Evolutionary conservation across 169 alveolate genomes (phyloP).

Genomic region (Eimeria necatrix): DNA sequence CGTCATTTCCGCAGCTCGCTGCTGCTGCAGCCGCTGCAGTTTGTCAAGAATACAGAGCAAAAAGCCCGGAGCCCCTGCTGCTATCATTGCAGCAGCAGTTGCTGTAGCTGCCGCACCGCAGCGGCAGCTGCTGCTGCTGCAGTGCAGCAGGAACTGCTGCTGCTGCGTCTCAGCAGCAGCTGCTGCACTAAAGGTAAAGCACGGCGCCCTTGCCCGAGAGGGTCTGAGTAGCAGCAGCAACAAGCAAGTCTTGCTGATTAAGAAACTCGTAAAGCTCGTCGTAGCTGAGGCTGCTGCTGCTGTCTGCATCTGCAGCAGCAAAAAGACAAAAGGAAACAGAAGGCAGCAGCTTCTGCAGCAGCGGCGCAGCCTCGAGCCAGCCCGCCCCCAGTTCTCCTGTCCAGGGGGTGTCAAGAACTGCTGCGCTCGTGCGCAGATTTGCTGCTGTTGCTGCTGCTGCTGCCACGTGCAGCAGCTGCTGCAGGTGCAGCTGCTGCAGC

Average conservation of each 20-base stretch:
- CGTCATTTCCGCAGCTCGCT: background rate
- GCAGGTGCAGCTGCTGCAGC: conserved; percentile 69
- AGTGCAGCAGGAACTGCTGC: background rate
- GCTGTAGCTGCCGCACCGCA: background rate
- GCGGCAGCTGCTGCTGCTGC: background rate
- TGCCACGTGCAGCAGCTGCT: conserved; percentile 19
- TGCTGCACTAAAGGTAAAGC: conserved; percentile 8
- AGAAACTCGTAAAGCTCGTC: background rate
- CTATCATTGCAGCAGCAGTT: background rate
- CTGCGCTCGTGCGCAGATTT: background rate
- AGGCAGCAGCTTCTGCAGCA: conserved; percentile 40
- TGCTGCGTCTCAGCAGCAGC: background rate
- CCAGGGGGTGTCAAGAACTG: conserved; percentile 43
- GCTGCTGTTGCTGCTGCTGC: conserved; percentile 41
- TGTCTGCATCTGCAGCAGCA: conserved; percentile 38
- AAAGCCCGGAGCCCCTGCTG: background rate
- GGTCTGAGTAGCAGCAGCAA: background rate
- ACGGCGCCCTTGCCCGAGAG: background rate
- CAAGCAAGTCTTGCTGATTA: background rate
- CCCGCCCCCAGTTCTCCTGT: background rate
- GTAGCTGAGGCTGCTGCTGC: background rate
- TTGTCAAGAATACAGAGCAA: too few species aligned
- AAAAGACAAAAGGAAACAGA: background rate
- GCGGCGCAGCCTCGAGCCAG: conserved; percentile 39
- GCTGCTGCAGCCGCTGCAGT: background rate